These are phyloP conservation scores for Amaranthus palmeri DNA, from an alignment of 148 eudicot species.

Conservation along the genomic window DNA sequence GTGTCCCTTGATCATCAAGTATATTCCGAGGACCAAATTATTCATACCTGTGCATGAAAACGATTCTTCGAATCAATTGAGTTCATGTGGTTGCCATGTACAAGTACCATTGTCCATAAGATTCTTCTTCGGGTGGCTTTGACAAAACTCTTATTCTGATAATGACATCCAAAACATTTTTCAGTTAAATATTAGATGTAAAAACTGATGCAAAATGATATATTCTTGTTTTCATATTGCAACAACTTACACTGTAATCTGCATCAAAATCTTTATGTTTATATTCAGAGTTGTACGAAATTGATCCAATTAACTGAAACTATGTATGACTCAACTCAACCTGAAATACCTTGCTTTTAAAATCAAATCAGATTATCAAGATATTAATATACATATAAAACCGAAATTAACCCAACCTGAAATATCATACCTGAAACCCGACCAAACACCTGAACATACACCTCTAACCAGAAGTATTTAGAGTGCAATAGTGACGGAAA, in stretches of 20 bases:
- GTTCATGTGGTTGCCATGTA: slow-evolving; percentile 13
- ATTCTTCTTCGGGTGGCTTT: slow-evolving; percentile 23
- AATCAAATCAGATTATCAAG: no score
- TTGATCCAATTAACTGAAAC: no score
- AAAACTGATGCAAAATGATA: slow-evolving; percentile 17
- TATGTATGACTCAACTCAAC: no score
- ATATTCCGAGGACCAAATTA: slow-evolving; percentile 25
- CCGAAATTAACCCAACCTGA: no score
- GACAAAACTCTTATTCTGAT: slow-evolving; percentile 21
- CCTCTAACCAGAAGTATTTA: no score
- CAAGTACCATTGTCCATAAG: background rate
- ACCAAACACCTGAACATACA: no score
- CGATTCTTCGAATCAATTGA: slow-evolving; percentile 11
- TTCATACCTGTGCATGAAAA: slow-evolving; percentile 20
- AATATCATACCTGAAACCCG: no score
- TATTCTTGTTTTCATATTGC: slow-evolving; percentile 19
- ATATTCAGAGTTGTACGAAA: no score
- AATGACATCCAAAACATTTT: slow-evolving; percentile 10
- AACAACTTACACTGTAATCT: background rate
- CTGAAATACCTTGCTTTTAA: no score
- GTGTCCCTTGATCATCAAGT: slow-evolving; percentile 23
- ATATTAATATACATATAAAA: no score
- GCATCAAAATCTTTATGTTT: slow-evolving; percentile 5
- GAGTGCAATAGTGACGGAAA: no score
- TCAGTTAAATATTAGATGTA: slow-evolving; percentile 9